Percentiles rank a stretch among this genome's conserved stretches.
These are phyloP conservation scores for Micromonas commoda DNA, from an alignment of 139 green algal species.

Conservation along the genomic window DNA sequence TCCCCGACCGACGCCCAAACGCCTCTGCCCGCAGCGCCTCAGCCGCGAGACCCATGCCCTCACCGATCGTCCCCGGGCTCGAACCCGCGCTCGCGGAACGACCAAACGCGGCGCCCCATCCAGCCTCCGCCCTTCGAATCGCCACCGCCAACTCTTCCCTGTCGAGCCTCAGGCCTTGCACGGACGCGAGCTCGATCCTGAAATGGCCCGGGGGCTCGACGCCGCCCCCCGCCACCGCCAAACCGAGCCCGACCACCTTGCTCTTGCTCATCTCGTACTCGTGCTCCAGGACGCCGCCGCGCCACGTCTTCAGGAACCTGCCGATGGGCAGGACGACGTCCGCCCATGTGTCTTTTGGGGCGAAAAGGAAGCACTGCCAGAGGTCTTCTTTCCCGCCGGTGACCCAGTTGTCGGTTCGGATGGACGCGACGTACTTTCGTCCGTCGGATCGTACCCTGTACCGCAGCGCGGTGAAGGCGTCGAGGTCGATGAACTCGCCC, in stretches of 20 bases:
- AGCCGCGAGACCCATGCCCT: too few relatives aligned
- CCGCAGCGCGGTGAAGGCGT: background rate
- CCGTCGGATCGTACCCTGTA: background rate
- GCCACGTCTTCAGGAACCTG: background rate
- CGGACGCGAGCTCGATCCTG: background rate
- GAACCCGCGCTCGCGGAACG: too few relatives aligned
- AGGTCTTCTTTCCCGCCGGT: background rate
- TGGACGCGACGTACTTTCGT: background rate
- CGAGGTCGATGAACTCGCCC: background rate
- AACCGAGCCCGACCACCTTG: background rate
- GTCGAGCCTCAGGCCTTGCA: background rate
- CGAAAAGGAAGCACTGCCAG: background rate
- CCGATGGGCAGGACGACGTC: slow-evolving; percentile 16
- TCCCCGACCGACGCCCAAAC: too few relatives aligned
- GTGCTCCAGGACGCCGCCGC: background rate
- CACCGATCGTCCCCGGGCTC: too few relatives aligned
- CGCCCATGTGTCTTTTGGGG: background rate
- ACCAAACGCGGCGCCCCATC: too few relatives aligned
- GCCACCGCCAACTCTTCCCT: too few relatives aligned
- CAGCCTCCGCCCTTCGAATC: too few relatives aligned
- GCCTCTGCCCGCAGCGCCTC: too few relatives aligned
- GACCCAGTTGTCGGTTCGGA: slow-evolving; percentile 12
- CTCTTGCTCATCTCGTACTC: background rate
- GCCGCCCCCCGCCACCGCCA: background rate
- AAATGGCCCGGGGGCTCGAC: slow-evolving; percentile 29